Conservation (phyloP, 1,284 basidiomycete species). For the Melampsora occidentalis region DNA sequence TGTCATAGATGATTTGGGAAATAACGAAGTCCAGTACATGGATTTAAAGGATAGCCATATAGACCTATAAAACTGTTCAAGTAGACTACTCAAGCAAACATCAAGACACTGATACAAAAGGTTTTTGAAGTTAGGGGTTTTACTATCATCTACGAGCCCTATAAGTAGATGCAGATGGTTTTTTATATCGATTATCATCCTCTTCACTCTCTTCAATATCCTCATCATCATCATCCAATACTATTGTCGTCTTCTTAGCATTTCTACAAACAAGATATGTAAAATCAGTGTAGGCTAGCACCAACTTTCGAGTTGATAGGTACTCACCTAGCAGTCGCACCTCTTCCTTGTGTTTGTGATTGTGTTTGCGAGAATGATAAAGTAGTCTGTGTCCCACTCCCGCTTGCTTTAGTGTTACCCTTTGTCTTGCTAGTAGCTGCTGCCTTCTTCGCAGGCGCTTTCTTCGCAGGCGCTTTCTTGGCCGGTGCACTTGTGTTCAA, state of each 20-base stretch:
- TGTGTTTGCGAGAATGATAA: slow-evolving; percentile 20
- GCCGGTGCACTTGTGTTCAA: slow-evolving; percentile 13
- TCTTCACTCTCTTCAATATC: slow-evolving; percentile 8
- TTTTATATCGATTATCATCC: neutral
- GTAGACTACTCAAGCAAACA: too few species aligned
- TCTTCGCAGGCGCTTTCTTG: slow-evolving; percentile 24
- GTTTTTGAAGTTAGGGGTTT: neutral
- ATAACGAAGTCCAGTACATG: too few species aligned
- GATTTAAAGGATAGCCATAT: too few species aligned
- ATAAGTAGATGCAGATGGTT: neutral
- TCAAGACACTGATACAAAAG: too few species aligned
- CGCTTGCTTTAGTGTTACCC: neutral
- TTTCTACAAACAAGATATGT: neutral
- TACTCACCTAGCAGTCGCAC: slow-evolving; percentile 30
- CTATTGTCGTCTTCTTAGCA: neutral
- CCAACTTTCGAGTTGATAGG: neutral
- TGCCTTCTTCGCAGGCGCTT: slow-evolving; percentile 21
- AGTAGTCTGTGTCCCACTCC: slow-evolving; percentile 19
- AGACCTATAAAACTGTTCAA: too few species aligned
- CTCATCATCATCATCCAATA: neutral
- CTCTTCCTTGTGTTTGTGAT: slow-evolving; percentile 5
- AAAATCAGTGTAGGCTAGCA: too few species aligned
- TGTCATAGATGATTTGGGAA: too few species aligned
- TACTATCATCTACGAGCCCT: neutral
- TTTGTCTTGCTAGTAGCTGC: slow-evolving; percentile 18